Evolutionary conservation across 768 basidiomycete species (phyloP), one percentile per base, ranked within the genome.

Genomic region (Rhodotorula diobovata): DNA sequence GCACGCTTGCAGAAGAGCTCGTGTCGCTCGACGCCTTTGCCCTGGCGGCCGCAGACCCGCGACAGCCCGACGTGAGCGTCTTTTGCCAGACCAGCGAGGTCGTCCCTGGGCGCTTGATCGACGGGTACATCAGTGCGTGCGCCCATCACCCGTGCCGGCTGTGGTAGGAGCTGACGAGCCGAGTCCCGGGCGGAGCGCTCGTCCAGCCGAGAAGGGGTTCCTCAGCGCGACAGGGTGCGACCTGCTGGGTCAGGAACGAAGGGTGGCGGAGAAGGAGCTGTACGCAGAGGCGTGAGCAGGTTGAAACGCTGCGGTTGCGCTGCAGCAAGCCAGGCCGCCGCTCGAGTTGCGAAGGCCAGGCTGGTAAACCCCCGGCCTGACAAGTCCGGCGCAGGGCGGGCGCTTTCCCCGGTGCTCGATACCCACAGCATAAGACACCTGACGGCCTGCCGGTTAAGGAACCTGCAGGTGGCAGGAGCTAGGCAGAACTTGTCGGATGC

Each of bases 71-170:
- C 48, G 48, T 12, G 5, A n/a, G 28, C 43, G 51, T 34, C 18
- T 3, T 9, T 21, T 53, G 4, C 18, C 41, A 18, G 18, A 54
- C 63, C n/a, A 63, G 63, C 43, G 63, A 63, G 53, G 21, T 54
- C 11, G 53, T 63, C 23, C 63, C 63, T 0, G 63, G 53, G 0
- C 39, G 10, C 30, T 23, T 63, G 2, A 45, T 63, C 21, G 63
- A 63, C 41, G 63, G 39, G 6, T 63, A 32, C 30, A 32, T 63
- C 41, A 63, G 62, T 63, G 62, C 12, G 62, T 51, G 3, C 15
- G 15, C n/a, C 12, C 23, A n/a, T 30, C 11, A 30, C n/a, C 25
- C 46, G 11, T 16, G 15, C 2, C 32, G 32, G 4, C 14, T 11
- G 30, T 2, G 2, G 32, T 25, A 30, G 9, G 21, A 8, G 18